phyloP scores from a whole-genome alignment of 2,329 filamentous ascomycete genomes.

The Alternaria novae-zelandiae region DNA sequence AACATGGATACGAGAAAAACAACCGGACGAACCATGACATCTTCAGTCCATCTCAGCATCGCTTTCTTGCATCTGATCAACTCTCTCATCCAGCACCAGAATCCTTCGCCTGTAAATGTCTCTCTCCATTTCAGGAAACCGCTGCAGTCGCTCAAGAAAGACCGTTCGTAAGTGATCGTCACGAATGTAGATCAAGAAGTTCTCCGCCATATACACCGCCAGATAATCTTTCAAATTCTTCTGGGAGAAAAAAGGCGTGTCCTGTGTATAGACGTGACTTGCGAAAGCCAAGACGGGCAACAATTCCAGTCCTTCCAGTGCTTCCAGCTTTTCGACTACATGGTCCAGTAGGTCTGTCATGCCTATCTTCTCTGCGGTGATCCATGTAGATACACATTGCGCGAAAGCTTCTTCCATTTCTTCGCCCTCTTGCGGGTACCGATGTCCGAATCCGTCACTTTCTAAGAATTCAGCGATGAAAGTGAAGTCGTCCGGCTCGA shows the following conservation, averaged over 20 bases:
- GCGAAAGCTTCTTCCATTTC: constrained; percentile 17
- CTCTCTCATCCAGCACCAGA: background rate
- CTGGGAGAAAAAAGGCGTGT: no score
- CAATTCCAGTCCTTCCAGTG: no score
- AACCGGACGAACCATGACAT: background rate
- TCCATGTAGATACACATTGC: constrained; percentile 33
- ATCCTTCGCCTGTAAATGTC: constrained; percentile 16
- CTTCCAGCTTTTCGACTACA: constrained; percentile 31
- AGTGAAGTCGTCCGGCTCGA: constrained; percentile 30
- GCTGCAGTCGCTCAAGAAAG: no score
- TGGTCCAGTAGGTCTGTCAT: constrained; percentile 37
- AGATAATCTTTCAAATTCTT: no score
- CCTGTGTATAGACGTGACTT: no score
- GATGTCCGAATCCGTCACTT: constrained; percentile 28
- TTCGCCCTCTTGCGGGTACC: constrained; percentile 15
- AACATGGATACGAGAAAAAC: background rate
- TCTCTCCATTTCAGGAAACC: constrained; percentile 22
- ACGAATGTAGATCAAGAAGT: no score
- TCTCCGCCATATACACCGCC: no score
- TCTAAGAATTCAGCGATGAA: constrained; percentile 35
- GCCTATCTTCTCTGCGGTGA: constrained; percentile 21
- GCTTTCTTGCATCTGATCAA: background rate
- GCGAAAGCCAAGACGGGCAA: no score
- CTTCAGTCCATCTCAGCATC: background rate
- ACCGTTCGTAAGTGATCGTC: no score